phyloP scores from a whole-genome alignment of 129 eudicot genomes.

The Glebionis coronaria region DNA sequence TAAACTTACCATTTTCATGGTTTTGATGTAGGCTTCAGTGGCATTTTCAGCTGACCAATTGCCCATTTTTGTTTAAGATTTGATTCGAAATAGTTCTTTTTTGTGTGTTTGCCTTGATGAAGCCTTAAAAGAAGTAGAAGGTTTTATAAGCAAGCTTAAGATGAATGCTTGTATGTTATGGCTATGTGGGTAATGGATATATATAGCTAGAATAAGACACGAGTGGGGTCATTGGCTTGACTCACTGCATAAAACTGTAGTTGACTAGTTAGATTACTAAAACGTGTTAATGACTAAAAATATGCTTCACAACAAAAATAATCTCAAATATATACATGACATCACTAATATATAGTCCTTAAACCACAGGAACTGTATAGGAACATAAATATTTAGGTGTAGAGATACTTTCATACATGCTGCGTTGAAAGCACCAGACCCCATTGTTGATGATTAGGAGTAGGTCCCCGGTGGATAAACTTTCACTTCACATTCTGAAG shows the following conservation, averaged over 20 bases:
- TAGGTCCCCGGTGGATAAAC: no score
- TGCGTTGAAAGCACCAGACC: no score
- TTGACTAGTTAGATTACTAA: no score
- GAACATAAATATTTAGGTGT: not conserved
- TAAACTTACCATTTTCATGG: slow-evolving; percentile 71
- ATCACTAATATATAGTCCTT: no score
- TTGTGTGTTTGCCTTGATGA: slow-evolving; percentile 19
- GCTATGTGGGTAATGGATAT: no score
- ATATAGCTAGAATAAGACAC: not conserved
- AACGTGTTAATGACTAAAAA: not conserved
- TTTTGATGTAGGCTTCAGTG: slow-evolving; percentile 84
- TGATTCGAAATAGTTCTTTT: no score
- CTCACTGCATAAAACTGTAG: no score
- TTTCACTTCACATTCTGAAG: no score
- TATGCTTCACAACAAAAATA: not conserved
- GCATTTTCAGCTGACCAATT: slow-evolving; percentile 98
- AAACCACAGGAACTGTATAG: no score
- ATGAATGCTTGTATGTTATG: no score
- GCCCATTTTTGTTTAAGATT: slow-evolving; percentile 47
- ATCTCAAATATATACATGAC: no score
- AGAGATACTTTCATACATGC: no score
- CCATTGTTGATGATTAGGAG: not conserved
- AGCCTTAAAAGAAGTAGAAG: slow-evolving; percentile 20
- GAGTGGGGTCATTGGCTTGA: slow-evolving; percentile 26
- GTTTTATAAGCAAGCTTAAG: not conserved